Evolutionary conservation across 805 yeast species (phyloP).

Genomic region (Candida mattraensis): DNA sequence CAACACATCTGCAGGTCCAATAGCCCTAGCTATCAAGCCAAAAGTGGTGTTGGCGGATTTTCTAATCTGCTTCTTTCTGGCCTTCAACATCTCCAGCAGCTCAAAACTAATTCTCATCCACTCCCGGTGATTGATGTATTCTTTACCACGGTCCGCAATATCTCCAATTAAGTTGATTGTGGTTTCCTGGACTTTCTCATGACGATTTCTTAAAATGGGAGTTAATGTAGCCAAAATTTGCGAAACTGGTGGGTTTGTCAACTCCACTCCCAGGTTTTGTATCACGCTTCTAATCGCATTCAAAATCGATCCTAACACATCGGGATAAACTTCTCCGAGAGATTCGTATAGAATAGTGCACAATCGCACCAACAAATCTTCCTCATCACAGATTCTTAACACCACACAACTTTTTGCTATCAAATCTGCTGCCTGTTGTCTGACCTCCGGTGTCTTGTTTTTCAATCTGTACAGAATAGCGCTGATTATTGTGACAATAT

Average conservation of each 20-base stretch:
- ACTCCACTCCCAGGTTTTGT: constrained; percentile 54
- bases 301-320: constrained; percentile 83
- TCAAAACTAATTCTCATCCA: constrained; percentile 98
- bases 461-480: constrained; percentile 71
- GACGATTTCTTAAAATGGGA: constrained; percentile 86
- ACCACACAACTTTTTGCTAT: constrained; percentile 66
- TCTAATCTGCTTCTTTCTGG: constrained; percentile 73
- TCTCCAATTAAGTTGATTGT: constrained; percentile 77
- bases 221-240: constrained; percentile 86
- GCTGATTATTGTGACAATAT: constrained; percentile 68
- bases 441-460: constrained; percentile 65
- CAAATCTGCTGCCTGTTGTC: constrained; percentile 85
- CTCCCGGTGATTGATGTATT: constrained; percentile 83
- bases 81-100: constrained; percentile 81
- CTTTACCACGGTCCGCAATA: constrained; percentile 79
- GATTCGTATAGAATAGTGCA: constrained; percentile 83
- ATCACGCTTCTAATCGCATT: constrained; percentile 68
- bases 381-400: constrained; percentile 63
- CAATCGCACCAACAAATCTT: constrained; percentile 61
- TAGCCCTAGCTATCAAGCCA: constrained; percentile 85
- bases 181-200: constrained; percentile 86
- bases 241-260: constrained; percentile 75
- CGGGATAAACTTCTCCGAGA: constrained; percentile 92
- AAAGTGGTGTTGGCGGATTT: constrained; percentile 86
- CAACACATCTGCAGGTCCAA: constrained; percentile 94